Evolutionary conservation across 306 rosid species (phyloP).

Genomic region (Cyamopsis tetragonoloba): DNA sequence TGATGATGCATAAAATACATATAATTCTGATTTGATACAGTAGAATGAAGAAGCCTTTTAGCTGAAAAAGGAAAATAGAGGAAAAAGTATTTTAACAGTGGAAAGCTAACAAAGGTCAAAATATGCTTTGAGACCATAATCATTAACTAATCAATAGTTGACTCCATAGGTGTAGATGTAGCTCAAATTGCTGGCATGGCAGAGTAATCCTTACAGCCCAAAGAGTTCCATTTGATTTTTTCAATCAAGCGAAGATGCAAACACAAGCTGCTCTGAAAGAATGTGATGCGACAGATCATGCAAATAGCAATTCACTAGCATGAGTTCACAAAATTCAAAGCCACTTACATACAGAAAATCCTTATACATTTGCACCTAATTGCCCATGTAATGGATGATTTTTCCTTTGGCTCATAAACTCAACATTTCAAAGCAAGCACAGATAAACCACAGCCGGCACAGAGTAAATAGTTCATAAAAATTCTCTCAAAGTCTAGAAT

Average conservation of each 20-base stretch:
- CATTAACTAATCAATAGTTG: not conserved
- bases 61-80: not conserved
- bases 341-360: not conserved
- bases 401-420: not conserved
- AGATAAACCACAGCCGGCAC: not conserved
- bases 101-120: not conserved
- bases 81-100: not conserved
- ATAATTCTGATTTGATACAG: not conserved
- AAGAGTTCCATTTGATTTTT: not conserved
- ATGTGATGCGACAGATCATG: not conserved
- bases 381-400: not conserved
- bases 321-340: not conserved
- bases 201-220: not conserved
- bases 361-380: not conserved
- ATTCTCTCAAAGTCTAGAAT: no score
- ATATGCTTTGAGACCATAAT: not conserved
- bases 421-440: conserved; percentile 2
- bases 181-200: conserved; percentile 6
- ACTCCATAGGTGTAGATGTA: not conserved
- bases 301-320: not conserved
- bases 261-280: not conserved
- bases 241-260: not conserved
- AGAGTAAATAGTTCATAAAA: not conserved
- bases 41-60: conserved; percentile 2
- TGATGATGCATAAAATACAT: not conserved